Conservation (phyloP, 306 rosid genomes). For the Vachellia pachyceras region DNA sequence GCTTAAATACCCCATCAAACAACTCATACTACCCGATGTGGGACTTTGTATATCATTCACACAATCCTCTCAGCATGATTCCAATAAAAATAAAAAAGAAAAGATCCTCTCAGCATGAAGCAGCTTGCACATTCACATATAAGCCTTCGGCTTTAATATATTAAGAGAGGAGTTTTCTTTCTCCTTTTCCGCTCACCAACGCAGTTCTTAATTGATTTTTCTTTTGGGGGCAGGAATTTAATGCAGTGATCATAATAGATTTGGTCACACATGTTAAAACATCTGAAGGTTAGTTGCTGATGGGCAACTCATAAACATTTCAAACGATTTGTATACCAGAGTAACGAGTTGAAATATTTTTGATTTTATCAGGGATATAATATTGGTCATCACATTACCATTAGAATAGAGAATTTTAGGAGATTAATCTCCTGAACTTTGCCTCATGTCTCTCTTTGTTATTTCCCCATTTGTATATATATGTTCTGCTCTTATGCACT, state of each 20-base stretch:
- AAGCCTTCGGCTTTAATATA: neutral
- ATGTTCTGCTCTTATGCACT: neutral
- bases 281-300: neutral
- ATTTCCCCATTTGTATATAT: neutral
- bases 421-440: neutral
- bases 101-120: slow-evolving; percentile 22
- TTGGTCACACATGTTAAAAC: neutral
- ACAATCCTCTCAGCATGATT: too few species aligned
- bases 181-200: slow-evolving; percentile 9
- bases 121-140: neutral
- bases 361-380: neutral
- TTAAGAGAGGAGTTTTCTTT: neutral
- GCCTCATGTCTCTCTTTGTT: neutral
- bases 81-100: too few species aligned
- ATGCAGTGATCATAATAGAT: neutral
- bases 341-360: neutral
- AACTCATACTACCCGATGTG: too few species aligned
- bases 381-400: neutral
- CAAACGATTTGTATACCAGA: slow-evolving; percentile 24
- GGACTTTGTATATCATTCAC: too few species aligned
- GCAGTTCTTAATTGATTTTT: neutral
- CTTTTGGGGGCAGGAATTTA: neutral
- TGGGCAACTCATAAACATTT: neutral
- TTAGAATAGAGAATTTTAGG: neutral
- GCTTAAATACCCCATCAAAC: too few species aligned